These are phyloP conservation scores for Dioszegia crocea DNA, from an alignment of 768 basidiomycete species.

Conservation along the genomic window DNA sequence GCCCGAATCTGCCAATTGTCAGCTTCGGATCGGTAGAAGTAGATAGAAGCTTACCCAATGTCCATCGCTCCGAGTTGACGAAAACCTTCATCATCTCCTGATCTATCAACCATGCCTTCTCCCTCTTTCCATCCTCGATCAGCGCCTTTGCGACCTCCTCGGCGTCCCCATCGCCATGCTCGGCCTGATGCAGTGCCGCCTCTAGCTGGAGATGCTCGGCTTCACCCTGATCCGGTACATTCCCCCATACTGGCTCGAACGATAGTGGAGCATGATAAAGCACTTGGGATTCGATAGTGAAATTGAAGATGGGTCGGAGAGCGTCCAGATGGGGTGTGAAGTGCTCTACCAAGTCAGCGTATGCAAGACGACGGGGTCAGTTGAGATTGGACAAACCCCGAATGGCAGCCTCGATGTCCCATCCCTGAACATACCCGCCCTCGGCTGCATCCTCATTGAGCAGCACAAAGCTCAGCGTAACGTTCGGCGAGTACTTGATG, in stretches of 20 bases:
- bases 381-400: conserved; percentile 56
- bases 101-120: conserved; percentile 58
- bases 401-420: conserved; percentile 70
- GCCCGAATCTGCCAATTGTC: conserved; percentile 68
- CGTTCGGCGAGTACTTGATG: conserved; percentile 72
- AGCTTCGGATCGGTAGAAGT: conserved; percentile 7
- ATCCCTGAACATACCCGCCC: conserved; percentile 60
- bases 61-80: conserved; percentile 95
- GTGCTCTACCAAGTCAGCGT: conserved; percentile 55
- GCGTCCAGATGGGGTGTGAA: conserved; percentile 63
- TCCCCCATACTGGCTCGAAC: conserved; percentile 58
- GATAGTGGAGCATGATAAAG: conserved; percentile 86
- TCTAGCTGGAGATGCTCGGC: conserved; percentile 8
- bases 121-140: conserved; percentile 39
- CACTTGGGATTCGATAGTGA: conserved; percentile 89
- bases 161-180: conserved; percentile 14
- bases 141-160: conserved; percentile 23
- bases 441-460: conserved; percentile 81
- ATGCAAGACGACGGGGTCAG: background rate
- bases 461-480: conserved; percentile 85
- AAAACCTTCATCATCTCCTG: conserved; percentile 86
- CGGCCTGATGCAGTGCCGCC: conserved; percentile 11
- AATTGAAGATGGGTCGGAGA: conserved; percentile 72
- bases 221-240: background rate
- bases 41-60: conserved; percentile 60